These are phyloP conservation scores for Usnea hakonensis DNA, from an alignment of 495 filamentous ascomycete species.

Conservation along the genomic window DNA sequence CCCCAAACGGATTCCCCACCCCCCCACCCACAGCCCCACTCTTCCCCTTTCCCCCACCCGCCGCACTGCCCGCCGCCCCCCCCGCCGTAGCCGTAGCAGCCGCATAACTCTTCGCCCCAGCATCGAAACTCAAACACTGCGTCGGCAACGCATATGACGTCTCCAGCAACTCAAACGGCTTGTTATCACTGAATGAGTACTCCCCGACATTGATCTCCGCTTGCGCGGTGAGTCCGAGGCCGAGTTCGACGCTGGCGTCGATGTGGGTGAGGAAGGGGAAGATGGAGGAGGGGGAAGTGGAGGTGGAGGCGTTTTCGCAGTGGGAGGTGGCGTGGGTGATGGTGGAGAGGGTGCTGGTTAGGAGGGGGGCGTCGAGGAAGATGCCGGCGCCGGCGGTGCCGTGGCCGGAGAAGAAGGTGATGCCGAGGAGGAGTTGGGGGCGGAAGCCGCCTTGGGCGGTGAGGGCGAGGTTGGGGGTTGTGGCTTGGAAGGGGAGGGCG, in stretches of 20 bases:
- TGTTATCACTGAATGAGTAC: not conserved
- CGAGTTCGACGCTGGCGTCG: slow-evolving; percentile 19
- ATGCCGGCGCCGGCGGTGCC: slow-evolving; percentile 24
- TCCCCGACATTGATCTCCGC: slow-evolving; percentile 6
- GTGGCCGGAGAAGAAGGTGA: slow-evolving; percentile 18
- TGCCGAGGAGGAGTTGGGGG: slow-evolving; percentile 27
- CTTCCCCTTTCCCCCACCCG: not conserved
- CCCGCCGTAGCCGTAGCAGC: not conserved
- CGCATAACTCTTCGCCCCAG: slow-evolving; percentile 12
- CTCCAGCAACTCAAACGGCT: not conserved
- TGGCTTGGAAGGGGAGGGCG: slow-evolving; percentile 25
- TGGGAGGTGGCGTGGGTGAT: slow-evolving; percentile 3
- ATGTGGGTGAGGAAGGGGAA: slow-evolving; percentile 22
- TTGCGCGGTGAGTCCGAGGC: slow-evolving; percentile 21
- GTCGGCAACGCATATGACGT: slow-evolving; percentile 21
- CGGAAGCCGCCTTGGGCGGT: slow-evolving; percentile 21
- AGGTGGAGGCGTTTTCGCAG: slow-evolving; percentile 16
- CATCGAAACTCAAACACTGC: slow-evolving; percentile 24
- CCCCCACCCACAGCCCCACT: not conserved
- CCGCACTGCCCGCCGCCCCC: not conserved
- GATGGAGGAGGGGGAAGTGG: not conserved
- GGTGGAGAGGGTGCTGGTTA: slow-evolving; percentile 20
- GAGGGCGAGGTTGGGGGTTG: slow-evolving; percentile 20
- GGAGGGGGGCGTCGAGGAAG: slow-evolving; percentile 24
- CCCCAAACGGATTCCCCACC: not conserved